phyloP scores from a whole-genome alignment of 768 basidiomycete species.

The Tylopilus plumbeoviolaceoides region DNA sequence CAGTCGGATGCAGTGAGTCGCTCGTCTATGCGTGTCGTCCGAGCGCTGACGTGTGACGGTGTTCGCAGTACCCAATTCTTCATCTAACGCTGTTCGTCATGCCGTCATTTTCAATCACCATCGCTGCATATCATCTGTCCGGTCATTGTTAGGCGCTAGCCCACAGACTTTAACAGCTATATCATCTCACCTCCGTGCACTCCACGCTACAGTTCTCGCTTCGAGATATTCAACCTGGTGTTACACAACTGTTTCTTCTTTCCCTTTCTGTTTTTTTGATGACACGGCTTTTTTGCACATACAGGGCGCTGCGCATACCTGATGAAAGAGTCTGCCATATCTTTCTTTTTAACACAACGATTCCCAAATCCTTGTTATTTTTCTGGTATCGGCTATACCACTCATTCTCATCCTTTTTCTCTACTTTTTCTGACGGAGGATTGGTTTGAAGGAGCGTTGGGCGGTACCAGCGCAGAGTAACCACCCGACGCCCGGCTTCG shows the following conservation, averaged over 20 bases:
- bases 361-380: neutral
- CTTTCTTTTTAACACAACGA: neutral
- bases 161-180: constrained; percentile 26
- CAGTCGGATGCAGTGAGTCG: constrained; percentile 85
- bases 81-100: constrained; percentile 52
- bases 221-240: constrained; percentile 22
- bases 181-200: constrained; percentile 17
- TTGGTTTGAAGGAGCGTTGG: constrained; percentile 7
- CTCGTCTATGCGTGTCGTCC: neutral
- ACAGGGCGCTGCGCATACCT: constrained; percentile 31
- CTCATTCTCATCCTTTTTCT: constrained; percentile 5
- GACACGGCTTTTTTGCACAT: constrained; percentile 19
- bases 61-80: constrained; percentile 76
- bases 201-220: constrained; percentile 15
- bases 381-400: constrained; percentile 18
- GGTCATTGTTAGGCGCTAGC: constrained; percentile 27
- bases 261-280: constrained; percentile 9
- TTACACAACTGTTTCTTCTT: constrained; percentile 15
- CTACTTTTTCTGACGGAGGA: constrained; percentile 6
- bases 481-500: neutral
- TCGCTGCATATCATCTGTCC: constrained; percentile 26
- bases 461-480: constrained; percentile 8
- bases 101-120: constrained; percentile 16
- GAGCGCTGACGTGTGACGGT: neutral
- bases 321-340: constrained; percentile 20